These are phyloP conservation scores for Neurospora sp. DNA, from an alignment of 495 filamentous ascomycete genomes.

Conservation along the genomic window DNA sequence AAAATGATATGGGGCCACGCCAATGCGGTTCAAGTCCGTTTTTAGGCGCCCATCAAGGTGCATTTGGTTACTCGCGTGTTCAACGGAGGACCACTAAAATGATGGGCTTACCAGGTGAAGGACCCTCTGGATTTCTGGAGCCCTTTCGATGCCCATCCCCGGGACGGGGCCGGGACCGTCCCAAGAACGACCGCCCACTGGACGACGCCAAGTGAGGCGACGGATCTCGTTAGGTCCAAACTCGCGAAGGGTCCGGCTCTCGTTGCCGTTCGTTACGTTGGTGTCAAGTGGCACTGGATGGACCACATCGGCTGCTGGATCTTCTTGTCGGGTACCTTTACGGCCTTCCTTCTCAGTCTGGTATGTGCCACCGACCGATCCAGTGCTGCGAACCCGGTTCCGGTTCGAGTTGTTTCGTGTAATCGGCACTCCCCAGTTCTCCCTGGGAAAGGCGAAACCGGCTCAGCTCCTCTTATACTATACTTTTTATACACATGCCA, in stretches of 20 bases:
- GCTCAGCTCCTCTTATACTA: not conserved
- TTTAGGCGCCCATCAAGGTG: not conserved
- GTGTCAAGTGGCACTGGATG: not conserved
- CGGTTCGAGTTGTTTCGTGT: not conserved
- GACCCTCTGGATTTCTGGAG: not conserved
- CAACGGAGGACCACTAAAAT: not conserved
- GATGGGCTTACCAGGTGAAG: not conserved
- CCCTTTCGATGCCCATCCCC: not conserved
- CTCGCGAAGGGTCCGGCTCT: not conserved
- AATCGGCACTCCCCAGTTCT: not conserved
- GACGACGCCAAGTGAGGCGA: not conserved
- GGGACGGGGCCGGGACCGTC: not conserved
- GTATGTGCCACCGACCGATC: not conserved
- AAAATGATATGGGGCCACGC: not conserved
- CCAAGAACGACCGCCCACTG: not conserved
- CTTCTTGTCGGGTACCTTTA: not conserved
- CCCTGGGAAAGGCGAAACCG: not conserved
- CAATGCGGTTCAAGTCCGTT: not conserved
- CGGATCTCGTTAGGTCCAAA: not conserved
- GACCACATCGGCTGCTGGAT: not conserved
- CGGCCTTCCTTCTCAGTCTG: not conserved
- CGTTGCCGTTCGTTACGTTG: not conserved
- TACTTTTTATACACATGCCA: not conserved
- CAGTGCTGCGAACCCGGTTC: not conserved
- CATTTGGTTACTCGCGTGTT: not conserved